These are phyloP conservation scores for Russula griseocarnosa DNA, from an alignment of 768 basidiomycete species.

Conservation along the genomic window DNA sequence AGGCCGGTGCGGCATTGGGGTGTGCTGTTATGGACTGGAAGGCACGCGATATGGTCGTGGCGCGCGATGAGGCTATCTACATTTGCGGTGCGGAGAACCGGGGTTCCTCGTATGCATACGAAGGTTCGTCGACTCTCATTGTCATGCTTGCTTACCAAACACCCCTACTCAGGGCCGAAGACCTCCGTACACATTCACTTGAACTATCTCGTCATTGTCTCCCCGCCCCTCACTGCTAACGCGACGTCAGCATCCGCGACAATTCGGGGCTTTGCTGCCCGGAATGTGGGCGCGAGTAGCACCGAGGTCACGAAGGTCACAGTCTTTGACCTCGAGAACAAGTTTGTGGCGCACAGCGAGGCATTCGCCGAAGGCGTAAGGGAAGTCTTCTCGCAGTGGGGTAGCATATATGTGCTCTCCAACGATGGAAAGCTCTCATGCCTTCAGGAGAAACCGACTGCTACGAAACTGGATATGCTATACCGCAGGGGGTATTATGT, in stretches of 20 bases:
- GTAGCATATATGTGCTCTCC: conserved; percentile 70
- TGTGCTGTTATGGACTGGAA: conserved; percentile 81
- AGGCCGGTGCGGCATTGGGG: conserved; percentile 78
- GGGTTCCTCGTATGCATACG: conserved; percentile 84
- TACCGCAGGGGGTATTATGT: conserved; percentile 75
- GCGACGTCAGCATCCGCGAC: conserved; percentile 66
- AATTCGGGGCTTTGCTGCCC: conserved; percentile 66
- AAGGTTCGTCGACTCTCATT: conserved; percentile 50
- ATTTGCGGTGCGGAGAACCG: conserved; percentile 77
- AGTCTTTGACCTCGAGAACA: conserved; percentile 89
- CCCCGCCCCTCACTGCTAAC: conserved; percentile 73
- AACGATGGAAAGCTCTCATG: conserved; percentile 72
- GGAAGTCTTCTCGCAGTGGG: conserved; percentile 79
- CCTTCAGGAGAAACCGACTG: conserved; percentile 74
- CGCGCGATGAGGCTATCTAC: conserved; percentile 89
- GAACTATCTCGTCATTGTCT: conserved; percentile 88
- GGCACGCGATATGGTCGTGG: conserved; percentile 73
- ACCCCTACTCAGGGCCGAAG: conserved; percentile 55
- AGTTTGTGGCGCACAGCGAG: conserved; percentile 79
- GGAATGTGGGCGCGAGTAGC: conserved; percentile 42
- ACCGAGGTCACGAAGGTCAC: conserved; percentile 74
- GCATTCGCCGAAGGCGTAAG: conserved; percentile 80
- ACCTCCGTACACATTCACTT: conserved; percentile 67
- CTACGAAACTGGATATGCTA: conserved; percentile 80
- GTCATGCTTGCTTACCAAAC: background rate